Evolutionary conservation across 768 basidiomycete genomes (phyloP).

Genomic region (Gloeophyllum trabeum): DNA sequence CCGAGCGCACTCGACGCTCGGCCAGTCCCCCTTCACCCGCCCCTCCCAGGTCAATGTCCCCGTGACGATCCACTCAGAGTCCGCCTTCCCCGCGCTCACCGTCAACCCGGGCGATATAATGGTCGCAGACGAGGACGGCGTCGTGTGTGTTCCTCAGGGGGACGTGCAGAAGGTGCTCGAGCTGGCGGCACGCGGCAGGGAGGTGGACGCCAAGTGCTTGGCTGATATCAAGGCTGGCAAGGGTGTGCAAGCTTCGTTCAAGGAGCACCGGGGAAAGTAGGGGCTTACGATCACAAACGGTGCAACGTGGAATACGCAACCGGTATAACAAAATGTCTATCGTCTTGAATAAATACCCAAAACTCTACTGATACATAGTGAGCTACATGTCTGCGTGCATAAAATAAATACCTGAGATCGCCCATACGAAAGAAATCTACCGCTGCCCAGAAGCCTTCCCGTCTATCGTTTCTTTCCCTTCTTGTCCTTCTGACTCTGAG

Average conservation of each 20-base stretch:
- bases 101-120: slow-evolving; percentile 75
- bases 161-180: slow-evolving; percentile 44
- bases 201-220: slow-evolving; percentile 63
- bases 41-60: slow-evolving; percentile 68
- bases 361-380: too few species aligned
- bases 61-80: slow-evolving; percentile 30
- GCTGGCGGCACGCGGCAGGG: slow-evolving; percentile 43
- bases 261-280: slow-evolving; percentile 50
- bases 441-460: background rate
- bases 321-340: too few species aligned
- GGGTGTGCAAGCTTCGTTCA: slow-evolving; percentile 71
- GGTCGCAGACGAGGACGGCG: slow-evolving; percentile 82
- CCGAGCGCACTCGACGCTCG: slow-evolving; percentile 72
- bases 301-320: too few species aligned
- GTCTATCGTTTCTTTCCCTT: background rate
- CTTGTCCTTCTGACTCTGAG: background rate
- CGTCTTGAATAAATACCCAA: too few species aligned
- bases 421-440: background rate
- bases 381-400: background rate
- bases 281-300: too few species aligned
- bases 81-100: slow-evolving; percentile 38
- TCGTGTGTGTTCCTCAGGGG: slow-evolving; percentile 63
- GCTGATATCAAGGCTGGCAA: slow-evolving; percentile 65
- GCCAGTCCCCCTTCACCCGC: slow-evolving; percentile 77
- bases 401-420: background rate